Evolutionary conservation across 163 green algal genomes (phyloP).

Genomic region (Coccomyxa subellipsoidea): DNA sequence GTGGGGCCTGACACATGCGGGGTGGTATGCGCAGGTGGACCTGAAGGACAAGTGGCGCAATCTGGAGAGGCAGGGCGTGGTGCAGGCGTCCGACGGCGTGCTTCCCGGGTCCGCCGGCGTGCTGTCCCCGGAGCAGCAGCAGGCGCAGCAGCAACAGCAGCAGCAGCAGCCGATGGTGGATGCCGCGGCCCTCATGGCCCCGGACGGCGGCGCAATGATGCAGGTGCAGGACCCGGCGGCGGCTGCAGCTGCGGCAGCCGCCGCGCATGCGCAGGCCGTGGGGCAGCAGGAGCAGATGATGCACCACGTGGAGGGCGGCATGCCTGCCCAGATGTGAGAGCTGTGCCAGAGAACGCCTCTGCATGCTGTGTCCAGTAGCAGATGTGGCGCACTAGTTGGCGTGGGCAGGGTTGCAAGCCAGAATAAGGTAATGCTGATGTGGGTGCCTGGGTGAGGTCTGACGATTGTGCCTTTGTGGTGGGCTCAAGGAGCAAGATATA

Average conservation of each 20-base stretch:
- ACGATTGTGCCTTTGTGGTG: no score
- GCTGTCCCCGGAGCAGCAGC: not conserved
- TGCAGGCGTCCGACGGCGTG: not conserved
- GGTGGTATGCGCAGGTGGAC: constrained; percentile 20
- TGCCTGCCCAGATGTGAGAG: not conserved
- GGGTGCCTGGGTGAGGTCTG: no score
- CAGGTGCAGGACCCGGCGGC: not conserved
- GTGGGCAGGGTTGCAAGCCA: no score
- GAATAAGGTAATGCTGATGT: no score
- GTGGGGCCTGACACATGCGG: no score
- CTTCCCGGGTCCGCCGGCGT: not conserved
- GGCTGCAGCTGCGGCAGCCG: not conserved
- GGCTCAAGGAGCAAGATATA: no score
- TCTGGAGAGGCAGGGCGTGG: constrained; percentile 27
- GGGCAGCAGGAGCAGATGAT: not conserved
- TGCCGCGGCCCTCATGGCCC: not conserved
- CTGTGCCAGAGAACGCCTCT: not conserved
- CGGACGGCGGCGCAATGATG: not conserved
- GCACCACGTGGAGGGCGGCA: not conserved
- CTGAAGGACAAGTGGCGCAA: constrained; percentile 53
- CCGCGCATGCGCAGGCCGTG: not conserved
- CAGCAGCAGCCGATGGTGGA: constrained; percentile 7
- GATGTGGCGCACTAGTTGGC: no score
- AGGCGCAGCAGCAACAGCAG: not conserved
- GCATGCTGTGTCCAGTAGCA: not conserved